Base-by-base conservation (phyloP, 192 early-diverging fungal species). In the Powellomyces hirtus region DNA sequence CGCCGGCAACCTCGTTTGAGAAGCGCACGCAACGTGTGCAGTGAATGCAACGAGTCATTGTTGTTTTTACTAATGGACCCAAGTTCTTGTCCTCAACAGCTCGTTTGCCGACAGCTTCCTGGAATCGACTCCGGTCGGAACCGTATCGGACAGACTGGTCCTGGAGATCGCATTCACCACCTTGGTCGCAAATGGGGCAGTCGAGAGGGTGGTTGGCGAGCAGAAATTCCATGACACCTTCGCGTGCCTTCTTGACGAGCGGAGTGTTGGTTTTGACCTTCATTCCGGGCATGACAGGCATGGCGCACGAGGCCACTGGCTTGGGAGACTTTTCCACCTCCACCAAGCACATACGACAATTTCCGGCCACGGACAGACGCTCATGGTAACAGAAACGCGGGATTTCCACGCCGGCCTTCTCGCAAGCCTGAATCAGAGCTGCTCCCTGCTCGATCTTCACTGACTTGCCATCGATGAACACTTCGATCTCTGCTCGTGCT, bases 271-370 rank as follows among this genome's bases (percentile, higher is more conserved):
- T 99, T 81, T 97, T 91, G 64, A 99, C 89, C 51, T 89, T 90
- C 97, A 99, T 98, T 59, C 96, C 96, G 0, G 95, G 93, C 81
- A 90, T 92, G 42, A 97, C 95, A 27, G 95, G 96, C 86, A 93
- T 94, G 18, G 97, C 94, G 72, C 97, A 99, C 51, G 96, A 97
- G 16, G 97, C 96, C 22, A 94, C 81, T 36, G 95, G 91, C 79
- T 99, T 99, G 50, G 96, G 96, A 50, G 92, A 86, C 75, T 90
- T 93, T 78, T 96, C 96, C 35, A 99, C 80, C 82, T 99, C 97
- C 33, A 99, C 96, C 62, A 99, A 86, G 75, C 97, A 99, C 95
- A 99, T 98, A 75, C 97, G 92, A 76, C 97, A 99, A 88, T 99
- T 99, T 74, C 97, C 97, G 11, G 97, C 97, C 56, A 99, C 85